phyloP scores from a whole-genome alignment of 805 yeast genomes.

The Sugiyamaella qingdaonensis region DNA sequence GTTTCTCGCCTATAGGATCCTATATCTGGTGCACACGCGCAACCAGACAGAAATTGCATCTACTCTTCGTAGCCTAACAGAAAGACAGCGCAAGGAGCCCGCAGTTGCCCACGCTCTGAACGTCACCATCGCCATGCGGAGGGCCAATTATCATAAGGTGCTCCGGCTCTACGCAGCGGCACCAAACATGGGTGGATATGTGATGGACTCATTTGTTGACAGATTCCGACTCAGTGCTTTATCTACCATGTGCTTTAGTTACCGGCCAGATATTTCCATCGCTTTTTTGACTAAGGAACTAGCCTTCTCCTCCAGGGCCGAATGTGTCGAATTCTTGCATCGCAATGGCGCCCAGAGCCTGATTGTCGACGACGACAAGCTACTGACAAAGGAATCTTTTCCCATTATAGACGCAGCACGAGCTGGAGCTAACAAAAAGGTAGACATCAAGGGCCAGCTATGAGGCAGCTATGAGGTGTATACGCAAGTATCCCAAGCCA shows the following conservation, averaged over 20 bases:
- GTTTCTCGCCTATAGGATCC: conserved; percentile 65
- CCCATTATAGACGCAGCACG: conserved; percentile 37
- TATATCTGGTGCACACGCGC: conserved; percentile 71
- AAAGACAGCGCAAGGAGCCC: conserved; percentile 26
- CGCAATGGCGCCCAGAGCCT: conserved; percentile 38
- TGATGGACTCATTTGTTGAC: conserved; percentile 51
- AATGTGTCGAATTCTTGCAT: conserved; percentile 42
- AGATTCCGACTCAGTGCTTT: conserved; percentile 58
- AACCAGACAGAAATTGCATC: conserved; percentile 55
- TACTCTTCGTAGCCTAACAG: conserved; percentile 29
- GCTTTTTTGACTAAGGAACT: conserved; percentile 24
- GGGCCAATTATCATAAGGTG: conserved; percentile 51
- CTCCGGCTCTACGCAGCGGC: conserved; percentile 42
- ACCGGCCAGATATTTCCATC: conserved; percentile 33
- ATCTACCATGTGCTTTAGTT: conserved; percentile 52
- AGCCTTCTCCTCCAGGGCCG: conserved; percentile 38
- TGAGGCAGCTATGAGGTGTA: conserved; percentile 11
- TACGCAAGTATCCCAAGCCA: background rate
- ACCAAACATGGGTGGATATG: conserved; percentile 40
- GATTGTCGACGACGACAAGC: conserved; percentile 17
- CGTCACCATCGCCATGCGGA: conserved; percentile 34
- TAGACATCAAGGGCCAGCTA: conserved; percentile 88
- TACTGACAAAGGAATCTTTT: conserved; percentile 27
- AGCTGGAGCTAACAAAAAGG: conserved; percentile 45
- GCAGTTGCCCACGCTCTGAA: conserved; percentile 35